phyloP scores from a whole-genome alignment of 495 filamentous ascomycete genomes.

The Bombardia bombarda region DNA sequence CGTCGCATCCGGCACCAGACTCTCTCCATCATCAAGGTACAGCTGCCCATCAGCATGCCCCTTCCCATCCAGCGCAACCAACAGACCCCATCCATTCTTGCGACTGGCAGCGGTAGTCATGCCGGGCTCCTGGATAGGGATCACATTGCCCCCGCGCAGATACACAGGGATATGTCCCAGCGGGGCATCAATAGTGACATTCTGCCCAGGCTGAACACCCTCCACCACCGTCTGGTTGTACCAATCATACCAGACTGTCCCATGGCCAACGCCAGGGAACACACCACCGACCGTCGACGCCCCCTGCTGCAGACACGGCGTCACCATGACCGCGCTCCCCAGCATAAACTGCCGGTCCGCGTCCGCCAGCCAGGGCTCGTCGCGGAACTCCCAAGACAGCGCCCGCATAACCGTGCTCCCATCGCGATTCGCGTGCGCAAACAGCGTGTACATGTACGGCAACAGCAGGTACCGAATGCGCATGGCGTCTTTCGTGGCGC shows the following conservation, averaged over 20 bases:
- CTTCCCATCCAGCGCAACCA: conserved; percentile 50
- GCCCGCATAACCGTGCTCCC: conserved; percentile 76
- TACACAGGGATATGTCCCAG: conserved; percentile 75
- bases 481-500: conserved; percentile 62
- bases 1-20: conserved; percentile 48
- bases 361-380: conserved; percentile 60
- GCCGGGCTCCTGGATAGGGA: conserved; percentile 64
- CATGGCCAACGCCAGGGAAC: conserved; percentile 62
- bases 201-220: conserved; percentile 47
- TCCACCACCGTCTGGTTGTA: conserved; percentile 52
- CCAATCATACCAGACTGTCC: conserved; percentile 73
- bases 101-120: conserved; percentile 60
- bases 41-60: conserved; percentile 57
- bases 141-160: conserved; percentile 59
- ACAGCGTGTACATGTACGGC: conserved; percentile 76
- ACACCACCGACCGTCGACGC: conserved; percentile 62
- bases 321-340: conserved; percentile 61
- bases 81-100: conserved; percentile 59
- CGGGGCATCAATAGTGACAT: conserved; percentile 66
- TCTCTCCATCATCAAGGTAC: conserved; percentile 83
- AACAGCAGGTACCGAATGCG: conserved; percentile 64
- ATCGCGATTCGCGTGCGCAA: conserved; percentile 58
- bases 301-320: conserved; percentile 61
- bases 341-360: conserved; percentile 74
- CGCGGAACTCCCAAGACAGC: conserved; percentile 75